Evolutionary conservation across 306 rosid species (phyloP), one percentile per base, ranked within the genome.

Genomic region (Ceratonia siliqua): DNA sequence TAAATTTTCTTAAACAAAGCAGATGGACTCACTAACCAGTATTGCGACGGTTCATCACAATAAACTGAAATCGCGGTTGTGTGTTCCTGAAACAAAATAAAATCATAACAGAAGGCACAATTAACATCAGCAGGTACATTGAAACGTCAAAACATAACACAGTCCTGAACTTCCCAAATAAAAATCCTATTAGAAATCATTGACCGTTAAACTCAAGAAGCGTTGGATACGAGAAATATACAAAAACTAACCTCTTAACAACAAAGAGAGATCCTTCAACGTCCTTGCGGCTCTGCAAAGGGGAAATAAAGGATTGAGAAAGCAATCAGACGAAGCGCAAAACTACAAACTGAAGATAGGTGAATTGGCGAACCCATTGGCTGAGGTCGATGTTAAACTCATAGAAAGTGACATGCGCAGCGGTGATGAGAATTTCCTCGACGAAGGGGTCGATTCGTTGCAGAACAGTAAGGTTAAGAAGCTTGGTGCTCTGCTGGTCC

Each of bases 21-120:
- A 62, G 73, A 41, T 18, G 65, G 63, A 28, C 24, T 13, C 33
- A 76, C 81, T 58, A 48, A 77, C 81, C 81, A 21, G 81, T 77
- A 69, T 77, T 77, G 32, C 81, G 81, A 54, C 81, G 76, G 7
- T 77, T 77, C 81, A 77, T 77, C 64, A 77, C 81, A 69, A 77
- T 69, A 49, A 77, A 77, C 64, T 77, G 81, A 69, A 77, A 77
- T 9, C 81, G 53, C 1, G 81, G 81, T 14, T 77, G 81, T 17
- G 62, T 77, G 43, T 69, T 77, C 76, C 76, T 77, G 70, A 58
- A 77, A 49, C 20, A 14, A 77, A 27, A 68, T 1, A 39, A 8
- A 30, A 7, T 46, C 22, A 20, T 52, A 48, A 42, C 0, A 8
- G 20, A 35, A 4, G 32, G 62, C 52, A 15, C 3, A 36, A 62